Evolutionary conservation across 768 basidiomycete species (phyloP), one percentile per base, ranked within the genome.

Genomic region (Russula compacta): DNA sequence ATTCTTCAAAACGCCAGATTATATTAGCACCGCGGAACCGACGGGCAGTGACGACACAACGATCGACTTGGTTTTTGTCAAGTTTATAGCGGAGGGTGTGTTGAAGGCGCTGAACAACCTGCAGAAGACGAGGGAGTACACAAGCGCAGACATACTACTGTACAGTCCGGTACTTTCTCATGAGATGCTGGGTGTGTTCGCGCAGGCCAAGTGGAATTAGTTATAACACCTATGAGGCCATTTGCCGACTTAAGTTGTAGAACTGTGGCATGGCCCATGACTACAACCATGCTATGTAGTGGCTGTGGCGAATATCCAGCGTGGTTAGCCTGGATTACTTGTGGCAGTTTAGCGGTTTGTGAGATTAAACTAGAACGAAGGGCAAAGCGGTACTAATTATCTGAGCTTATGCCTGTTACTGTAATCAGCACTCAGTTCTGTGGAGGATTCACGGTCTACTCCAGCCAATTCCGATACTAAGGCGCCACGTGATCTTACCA

Each of bases 51-150:
- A 75, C 57, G 74, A 78, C 56, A 76, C 81, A 0, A 74, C 73
- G 0, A 77, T 92, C 63, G 90, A 92, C 66, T 78, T 92, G 21
- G 84, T 92, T 38, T 91, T 70, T 29, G 77, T 86, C 49, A 76
- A 85, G 70, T 92, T 89, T 71, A 83, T 90, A 67, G 73, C 78
- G 67, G 56, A 67, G 5, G 73, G 81, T 62, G 67, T 87, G 32
- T 62, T 89, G 60, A 43, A 64, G 6, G 78, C 81, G 32, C 68
- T 29, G 24, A 29, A 29, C 24, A 29, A 29, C 90, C 68, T 84
- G 29, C 83, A 86, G 73, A 77, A 44, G 8, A 68, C 64, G 32
- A 81, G 74, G 70, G 76, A 68, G 3, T 90, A 80, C 67, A 79
- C 80, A 2, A 67, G 69, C 0, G 67, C 73, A 11, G 84, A 91